These are phyloP conservation scores for Naegleria lovaniensis DNA, from an alignment of 208 protist genomes.

Conservation along the genomic window DNA sequence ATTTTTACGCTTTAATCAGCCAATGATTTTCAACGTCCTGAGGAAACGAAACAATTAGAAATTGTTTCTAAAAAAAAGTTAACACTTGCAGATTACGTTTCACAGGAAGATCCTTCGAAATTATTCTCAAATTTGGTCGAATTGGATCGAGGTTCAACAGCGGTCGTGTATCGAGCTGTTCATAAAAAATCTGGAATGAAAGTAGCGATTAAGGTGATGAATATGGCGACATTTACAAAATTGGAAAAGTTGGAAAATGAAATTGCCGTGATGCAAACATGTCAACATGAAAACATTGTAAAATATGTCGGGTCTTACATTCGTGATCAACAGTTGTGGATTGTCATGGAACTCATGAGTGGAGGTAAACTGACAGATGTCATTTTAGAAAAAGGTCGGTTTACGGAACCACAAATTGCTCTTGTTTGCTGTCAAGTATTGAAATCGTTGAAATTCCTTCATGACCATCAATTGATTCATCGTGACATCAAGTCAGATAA, in stretches of 20 bases:
- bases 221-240: slow-evolving; percentile 61
- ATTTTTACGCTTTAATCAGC: too few species aligned
- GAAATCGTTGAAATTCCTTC: slow-evolving; percentile 52
- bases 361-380: slow-evolving; percentile 55
- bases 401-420: slow-evolving; percentile 50
- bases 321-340: slow-evolving; percentile 36
- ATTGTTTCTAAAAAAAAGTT: background rate
- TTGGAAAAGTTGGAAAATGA: slow-evolving; percentile 66
- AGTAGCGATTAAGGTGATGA: slow-evolving; percentile 75
- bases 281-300: slow-evolving; percentile 74
- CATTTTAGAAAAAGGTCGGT: slow-evolving; percentile 32
- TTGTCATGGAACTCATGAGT: slow-evolving; percentile 60
- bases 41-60: background rate
- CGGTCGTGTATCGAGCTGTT: slow-evolving; percentile 41
- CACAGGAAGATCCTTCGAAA: background rate
- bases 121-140: background rate
- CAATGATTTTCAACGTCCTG: background rate
- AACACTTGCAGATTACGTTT: background rate
- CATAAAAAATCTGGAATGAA: slow-evolving; percentile 51
- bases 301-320: slow-evolving; percentile 71
- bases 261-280: slow-evolving; percentile 70
- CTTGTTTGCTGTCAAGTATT: slow-evolving; percentile 34
- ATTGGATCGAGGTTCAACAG: slow-evolving; percentile 42
- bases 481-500: slow-evolving; percentile 51
- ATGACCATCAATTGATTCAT: slow-evolving; percentile 46